A percentile compares a stretch with the other conserved stretches of the same genome.
Evolutionary conservation across 805 yeast genomes (phyloP).

Genomic region (Teunomyces pallodes): DNA sequence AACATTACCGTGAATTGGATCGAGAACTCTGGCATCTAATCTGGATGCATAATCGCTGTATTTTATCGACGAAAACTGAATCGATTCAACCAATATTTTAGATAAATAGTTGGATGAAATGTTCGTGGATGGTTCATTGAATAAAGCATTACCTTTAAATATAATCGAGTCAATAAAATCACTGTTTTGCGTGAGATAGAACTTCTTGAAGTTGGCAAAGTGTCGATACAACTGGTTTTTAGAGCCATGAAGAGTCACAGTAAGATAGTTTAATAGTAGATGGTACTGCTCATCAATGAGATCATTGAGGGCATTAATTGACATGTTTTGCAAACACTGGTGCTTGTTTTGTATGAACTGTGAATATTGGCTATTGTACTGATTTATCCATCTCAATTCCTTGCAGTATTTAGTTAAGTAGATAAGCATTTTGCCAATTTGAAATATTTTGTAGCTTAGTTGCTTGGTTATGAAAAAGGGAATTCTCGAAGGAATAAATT

Average conservation of each 20-base stretch:
- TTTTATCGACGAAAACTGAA: conserved; percentile 51
- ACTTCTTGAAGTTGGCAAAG: conserved; percentile 59
- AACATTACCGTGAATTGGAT: conserved; percentile 62
- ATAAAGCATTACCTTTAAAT: conserved; percentile 47
- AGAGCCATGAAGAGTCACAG: conserved; percentile 42
- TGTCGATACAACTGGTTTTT: conserved; percentile 52
- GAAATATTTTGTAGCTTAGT: conserved; percentile 47
- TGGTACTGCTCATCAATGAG: conserved; percentile 42
- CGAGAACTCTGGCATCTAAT: conserved; percentile 81
- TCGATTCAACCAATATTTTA: conserved; percentile 61
- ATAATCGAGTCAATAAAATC: conserved; percentile 75
- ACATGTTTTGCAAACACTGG: conserved; percentile 33
- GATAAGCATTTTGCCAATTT: conserved; percentile 69
- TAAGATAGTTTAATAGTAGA: conserved; percentile 53
- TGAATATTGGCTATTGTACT: conserved; percentile 35
- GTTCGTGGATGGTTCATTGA: conserved; percentile 60
- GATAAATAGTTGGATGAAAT: conserved; percentile 67
- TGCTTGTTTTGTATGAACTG: conserved; percentile 27
- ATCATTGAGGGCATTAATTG: conserved; percentile 33
- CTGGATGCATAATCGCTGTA: conserved; percentile 44
- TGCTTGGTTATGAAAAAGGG: conserved; percentile 46
- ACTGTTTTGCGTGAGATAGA: conserved; percentile 71
- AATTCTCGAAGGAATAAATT: conserved; percentile 29
- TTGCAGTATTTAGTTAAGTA: conserved; percentile 65
- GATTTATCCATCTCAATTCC: conserved; percentile 63